phyloP scores from a whole-genome alignment of 108 stramenopile genomes.

The Chaetoceros muelleri region DNA sequence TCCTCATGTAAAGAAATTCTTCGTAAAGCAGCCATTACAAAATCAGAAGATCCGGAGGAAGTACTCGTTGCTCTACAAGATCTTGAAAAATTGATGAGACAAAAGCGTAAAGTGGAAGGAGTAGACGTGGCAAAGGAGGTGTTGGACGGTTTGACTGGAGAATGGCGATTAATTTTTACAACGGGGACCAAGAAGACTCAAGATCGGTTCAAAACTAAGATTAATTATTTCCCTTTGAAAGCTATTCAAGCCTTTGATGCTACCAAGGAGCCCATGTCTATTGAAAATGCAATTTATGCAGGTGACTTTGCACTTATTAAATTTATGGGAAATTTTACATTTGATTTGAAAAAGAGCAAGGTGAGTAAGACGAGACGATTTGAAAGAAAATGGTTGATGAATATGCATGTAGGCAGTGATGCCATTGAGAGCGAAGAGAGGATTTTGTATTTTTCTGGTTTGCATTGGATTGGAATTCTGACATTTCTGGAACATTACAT shows the following conservation, averaged over 20 bases:
- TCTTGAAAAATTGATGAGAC: constrained; percentile 61
- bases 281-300: constrained; percentile 79
- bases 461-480: too few species aligned
- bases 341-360: constrained; percentile 50
- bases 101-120: constrained; percentile 34
- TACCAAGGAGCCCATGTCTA: constrained; percentile 30
- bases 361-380: too few species aligned
- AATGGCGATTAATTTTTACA: constrained; percentile 88
- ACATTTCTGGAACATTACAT: too few species aligned
- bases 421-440: too few species aligned
- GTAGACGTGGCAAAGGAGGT: constrained; percentile 23
- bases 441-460: too few species aligned
- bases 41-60: constrained; percentile 56
- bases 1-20: constrained; percentile 35
- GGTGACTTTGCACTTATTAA: constrained; percentile 64
- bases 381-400: too few species aligned
- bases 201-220: constrained; percentile 43
- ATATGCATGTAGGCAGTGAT: too few species aligned
- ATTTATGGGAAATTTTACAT: constrained; percentile 73
- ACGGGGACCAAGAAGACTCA: constrained; percentile 82
- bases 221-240: constrained; percentile 91
- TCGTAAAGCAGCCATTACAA: constrained; percentile 60
- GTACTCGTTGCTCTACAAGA: constrained; percentile 48
- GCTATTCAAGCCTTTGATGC: constrained; percentile 79
- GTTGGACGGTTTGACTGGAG: constrained; percentile 41